These are phyloP conservation scores for Pascua guehoae DNA, from an alignment of 1,284 basidiomycete genomes.

Conservation along the genomic window DNA sequence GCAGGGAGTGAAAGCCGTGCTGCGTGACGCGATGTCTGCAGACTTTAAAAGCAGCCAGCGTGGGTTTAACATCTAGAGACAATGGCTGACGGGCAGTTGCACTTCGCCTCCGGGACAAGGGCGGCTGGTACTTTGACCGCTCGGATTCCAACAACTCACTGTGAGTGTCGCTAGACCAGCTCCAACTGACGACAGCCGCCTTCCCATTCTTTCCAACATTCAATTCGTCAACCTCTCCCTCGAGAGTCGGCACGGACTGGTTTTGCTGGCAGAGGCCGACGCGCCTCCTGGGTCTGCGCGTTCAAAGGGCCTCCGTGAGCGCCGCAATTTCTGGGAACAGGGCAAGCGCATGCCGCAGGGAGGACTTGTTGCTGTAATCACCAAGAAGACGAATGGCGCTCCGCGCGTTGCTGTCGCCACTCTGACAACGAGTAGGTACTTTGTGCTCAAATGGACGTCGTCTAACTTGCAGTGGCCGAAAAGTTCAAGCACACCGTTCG, in stretches of 20 bases:
- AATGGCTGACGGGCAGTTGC: background rate
- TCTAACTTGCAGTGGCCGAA: background rate
- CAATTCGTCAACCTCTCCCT: constrained; percentile 51
- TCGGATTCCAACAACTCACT: background rate
- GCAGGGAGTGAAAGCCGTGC: constrained; percentile 53
- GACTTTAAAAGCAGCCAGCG: background rate
- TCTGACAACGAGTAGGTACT: constrained; percentile 8
- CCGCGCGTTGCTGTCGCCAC: constrained; percentile 8
- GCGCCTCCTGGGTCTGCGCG: constrained; percentile 50
- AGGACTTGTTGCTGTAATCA: constrained; percentile 58
- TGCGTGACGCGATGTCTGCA: constrained; percentile 49
- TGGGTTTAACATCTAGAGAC: background rate
- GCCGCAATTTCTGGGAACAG: constrained; percentile 57
- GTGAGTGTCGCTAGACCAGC: background rate
- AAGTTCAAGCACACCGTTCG: background rate
- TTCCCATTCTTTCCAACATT: constrained; percentile 59
- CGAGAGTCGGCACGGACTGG: constrained; percentile 54
- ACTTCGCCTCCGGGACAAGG: background rate
- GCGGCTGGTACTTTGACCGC: constrained; percentile 4
- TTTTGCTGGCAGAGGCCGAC: constrained; percentile 52
- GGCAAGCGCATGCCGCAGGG: constrained; percentile 58
- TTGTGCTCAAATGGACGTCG: background rate
- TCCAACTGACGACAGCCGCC: constrained; percentile 43
- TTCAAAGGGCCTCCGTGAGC: background rate
- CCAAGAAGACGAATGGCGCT: constrained; percentile 39